These are phyloP conservation scores for Linnemannia zychae DNA, from an alignment of 192 early-diverging fungal genomes.

Conservation along the genomic window DNA sequence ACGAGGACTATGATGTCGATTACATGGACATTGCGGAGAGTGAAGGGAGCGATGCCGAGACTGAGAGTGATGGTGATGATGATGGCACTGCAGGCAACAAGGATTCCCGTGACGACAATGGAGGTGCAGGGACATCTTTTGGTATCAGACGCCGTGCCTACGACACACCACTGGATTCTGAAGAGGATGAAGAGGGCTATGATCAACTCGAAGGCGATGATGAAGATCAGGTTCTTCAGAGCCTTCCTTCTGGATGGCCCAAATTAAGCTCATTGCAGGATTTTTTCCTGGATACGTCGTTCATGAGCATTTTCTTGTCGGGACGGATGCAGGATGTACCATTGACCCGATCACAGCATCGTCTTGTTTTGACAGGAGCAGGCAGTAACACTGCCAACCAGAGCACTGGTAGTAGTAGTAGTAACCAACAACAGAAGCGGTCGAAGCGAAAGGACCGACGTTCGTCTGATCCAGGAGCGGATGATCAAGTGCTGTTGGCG, in stretches of 20 bases:
- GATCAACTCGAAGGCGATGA: neutral
- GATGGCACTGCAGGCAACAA: neutral
- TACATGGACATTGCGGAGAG: conserved; percentile 13
- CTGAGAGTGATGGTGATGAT: conserved; percentile 23
- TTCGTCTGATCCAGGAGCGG: neutral
- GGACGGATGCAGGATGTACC: conserved; percentile 44
- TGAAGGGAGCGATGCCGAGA: neutral
- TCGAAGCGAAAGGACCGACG: conserved; percentile 11
- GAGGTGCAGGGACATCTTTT: conserved; percentile 7
- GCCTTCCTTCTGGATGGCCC: conserved; percentile 14
- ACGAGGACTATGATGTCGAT: conserved; percentile 35
- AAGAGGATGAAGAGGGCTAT: neutral
- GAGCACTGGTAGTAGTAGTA: neutral
- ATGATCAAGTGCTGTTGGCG: conserved; percentile 20
- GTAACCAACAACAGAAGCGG: neutral
- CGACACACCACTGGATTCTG: conserved; percentile 5
- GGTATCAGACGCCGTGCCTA: conserved; percentile 22
- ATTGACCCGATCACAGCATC: conserved; percentile 40
- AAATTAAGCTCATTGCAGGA: conserved; percentile 36
- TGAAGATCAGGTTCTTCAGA: neutral
- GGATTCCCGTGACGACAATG: neutral
- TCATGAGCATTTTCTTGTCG: conserved; percentile 53
- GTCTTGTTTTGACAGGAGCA: conserved; percentile 7
- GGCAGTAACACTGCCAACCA: neutral
- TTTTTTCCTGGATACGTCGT: conserved; percentile 51